Evolutionary conservation across 2,329 filamentous ascomycete genomes (phyloP).

Genomic region (Ophioceras dolichostomum): DNA sequence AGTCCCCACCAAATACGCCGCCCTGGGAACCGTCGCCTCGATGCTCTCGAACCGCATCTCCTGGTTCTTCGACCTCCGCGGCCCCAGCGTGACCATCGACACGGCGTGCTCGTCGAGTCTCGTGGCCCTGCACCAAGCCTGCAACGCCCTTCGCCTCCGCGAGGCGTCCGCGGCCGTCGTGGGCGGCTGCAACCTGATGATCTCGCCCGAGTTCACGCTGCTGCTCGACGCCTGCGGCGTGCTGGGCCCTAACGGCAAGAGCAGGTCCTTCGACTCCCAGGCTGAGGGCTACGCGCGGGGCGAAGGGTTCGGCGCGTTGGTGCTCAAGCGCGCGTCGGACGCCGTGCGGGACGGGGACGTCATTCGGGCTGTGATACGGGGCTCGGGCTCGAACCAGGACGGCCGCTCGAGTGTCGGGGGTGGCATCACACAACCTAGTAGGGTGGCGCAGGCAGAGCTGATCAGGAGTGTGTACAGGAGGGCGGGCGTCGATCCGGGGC

Average conservation of each 20-base stretch:
- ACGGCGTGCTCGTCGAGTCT: slow-evolving; percentile 25
- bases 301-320: slow-evolving; percentile 36
- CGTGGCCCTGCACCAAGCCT: slow-evolving; percentile 19
- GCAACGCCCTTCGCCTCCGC: slow-evolving; percentile 9
- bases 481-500: slow-evolving; percentile 14
- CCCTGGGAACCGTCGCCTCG: slow-evolving; percentile 15
- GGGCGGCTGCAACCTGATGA: slow-evolving; percentile 11
- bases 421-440: slow-evolving; percentile 16
- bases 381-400: slow-evolving; percentile 17
- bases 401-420: slow-evolving; percentile 17
- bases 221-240: slow-evolving; percentile 8
- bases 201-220: slow-evolving; percentile 7
- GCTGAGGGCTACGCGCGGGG: slow-evolving; percentile 38
- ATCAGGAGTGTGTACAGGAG: slow-evolving; percentile 17
- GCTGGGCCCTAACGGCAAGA: slow-evolving; percentile 9
- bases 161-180: slow-evolving; percentile 12
- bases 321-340: slow-evolving; percentile 35
- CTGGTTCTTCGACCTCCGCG: slow-evolving; percentile 22
- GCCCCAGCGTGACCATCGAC: slow-evolving; percentile 21
- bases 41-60: slow-evolving; percentile 22
- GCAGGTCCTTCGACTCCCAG: slow-evolving; percentile 21
- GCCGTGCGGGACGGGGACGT: slow-evolving; percentile 30
- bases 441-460: slow-evolving; percentile 18
- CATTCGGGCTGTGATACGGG: slow-evolving; percentile 25
- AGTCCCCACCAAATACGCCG: slow-evolving; percentile 11